Conservation (phyloP, 1,139 yeast species). For the Kodamaea sp. region DNA sequence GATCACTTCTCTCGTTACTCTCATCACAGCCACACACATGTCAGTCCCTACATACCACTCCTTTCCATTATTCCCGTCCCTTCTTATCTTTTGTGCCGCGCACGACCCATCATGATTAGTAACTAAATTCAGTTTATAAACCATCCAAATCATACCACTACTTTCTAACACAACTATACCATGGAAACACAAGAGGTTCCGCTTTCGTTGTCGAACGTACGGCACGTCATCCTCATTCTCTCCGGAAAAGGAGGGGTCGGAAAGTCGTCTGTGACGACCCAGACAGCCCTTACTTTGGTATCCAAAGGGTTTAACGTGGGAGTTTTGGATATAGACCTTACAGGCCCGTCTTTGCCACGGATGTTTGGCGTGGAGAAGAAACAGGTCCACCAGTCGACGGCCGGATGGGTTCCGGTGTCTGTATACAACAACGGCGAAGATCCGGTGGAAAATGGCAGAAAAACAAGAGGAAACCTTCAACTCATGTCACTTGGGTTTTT, state of each 20-base stretch:
- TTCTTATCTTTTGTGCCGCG: neutral
- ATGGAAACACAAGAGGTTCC: slow-evolving; percentile 38
- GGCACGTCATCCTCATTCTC: slow-evolving; percentile 57
- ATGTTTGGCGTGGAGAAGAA: slow-evolving; percentile 88
- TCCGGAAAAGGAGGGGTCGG: slow-evolving; percentile 74
- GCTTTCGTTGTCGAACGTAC: slow-evolving; percentile 58
- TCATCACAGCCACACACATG: too few relatives aligned
- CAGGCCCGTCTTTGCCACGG: slow-evolving; percentile 96
- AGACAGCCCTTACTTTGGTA: slow-evolving; percentile 78
- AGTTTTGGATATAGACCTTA: slow-evolving; percentile 88
- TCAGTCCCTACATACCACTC: neutral
- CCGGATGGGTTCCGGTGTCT: slow-evolving; percentile 91
- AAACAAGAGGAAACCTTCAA: slow-evolving; percentile 41
- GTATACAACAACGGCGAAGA: slow-evolving; percentile 30
- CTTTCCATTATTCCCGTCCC: neutral
- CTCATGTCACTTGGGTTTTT: slow-evolving; percentile 93
- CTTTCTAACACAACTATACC: neutral
- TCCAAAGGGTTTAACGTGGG: slow-evolving; percentile 79
- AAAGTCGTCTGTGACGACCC: slow-evolving; percentile 92
- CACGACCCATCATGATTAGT: slow-evolving; percentile 1
- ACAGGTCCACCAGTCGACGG: slow-evolving; percentile 77
- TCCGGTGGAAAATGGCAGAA: slow-evolving; percentile 13
- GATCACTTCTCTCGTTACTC: neutral
- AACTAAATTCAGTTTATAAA: neutral
- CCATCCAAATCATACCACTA: neutral